Percentiles rank a stretch among this genome's conserved stretches.
These are phyloP conservation scores for Metschnikowia picachoensis DNA, from an alignment of 805 yeast species.

Conservation along the genomic window DNA sequence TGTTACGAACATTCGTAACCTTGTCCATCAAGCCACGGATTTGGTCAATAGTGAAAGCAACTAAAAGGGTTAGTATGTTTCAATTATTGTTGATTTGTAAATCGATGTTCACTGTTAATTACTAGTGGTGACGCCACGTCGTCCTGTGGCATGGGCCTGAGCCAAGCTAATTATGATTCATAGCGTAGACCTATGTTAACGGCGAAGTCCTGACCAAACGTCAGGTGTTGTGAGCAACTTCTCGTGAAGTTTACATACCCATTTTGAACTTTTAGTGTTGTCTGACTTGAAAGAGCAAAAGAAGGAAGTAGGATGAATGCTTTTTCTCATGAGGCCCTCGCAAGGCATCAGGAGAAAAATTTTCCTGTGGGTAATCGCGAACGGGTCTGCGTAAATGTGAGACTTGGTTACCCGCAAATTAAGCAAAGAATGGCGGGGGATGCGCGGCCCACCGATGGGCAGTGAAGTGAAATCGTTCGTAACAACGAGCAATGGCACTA, in stretches of 20 bases:
- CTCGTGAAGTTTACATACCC: constrained; percentile 28
- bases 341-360: constrained; percentile 22
- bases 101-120: too few species aligned
- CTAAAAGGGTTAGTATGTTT: constrained; percentile 17
- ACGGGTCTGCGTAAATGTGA: constrained; percentile 12
- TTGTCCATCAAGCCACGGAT: constrained; percentile 99
- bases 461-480: too few species aligned
- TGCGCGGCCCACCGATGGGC: constrained; percentile 3
- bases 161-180: too few species aligned
- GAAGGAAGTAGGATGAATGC: constrained; percentile 19
- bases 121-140: too few species aligned
- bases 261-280: constrained; percentile 29
- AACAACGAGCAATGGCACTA: too few species aligned
- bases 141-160: too few species aligned
- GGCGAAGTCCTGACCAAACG: neutral
- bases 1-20: constrained; percentile 99
- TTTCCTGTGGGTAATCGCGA: constrained; percentile 16
- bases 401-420: constrained; percentile 19
- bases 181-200: too few species aligned
- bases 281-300: constrained; percentile 23
- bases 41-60: constrained; percentile 62
- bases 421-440: constrained; percentile 5
- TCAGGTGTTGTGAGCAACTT: neutral
- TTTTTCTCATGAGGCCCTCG: constrained; percentile 19
- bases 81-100: too few species aligned